Percentiles rank a stretch among this genome's conserved stretches.
phyloP scores from a whole-genome alignment of 192 early-diverging fungal species.

The Coemansia pectinata region DNA sequence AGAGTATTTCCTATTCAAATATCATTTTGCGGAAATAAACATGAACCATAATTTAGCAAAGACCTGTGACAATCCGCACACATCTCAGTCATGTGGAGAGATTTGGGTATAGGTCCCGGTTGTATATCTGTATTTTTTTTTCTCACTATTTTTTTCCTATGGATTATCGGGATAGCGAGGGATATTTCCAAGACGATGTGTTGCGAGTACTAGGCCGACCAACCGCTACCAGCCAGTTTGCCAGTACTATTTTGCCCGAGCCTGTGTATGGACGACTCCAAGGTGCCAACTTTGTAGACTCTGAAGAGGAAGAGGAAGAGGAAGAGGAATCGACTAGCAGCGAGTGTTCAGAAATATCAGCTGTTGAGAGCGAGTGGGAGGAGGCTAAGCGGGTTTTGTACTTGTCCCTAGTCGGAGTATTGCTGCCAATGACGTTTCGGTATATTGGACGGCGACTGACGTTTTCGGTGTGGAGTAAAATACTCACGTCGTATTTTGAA shows the following conservation, averaged over 20 bases:
- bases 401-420: slow-evolving; percentile 37
- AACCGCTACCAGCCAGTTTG: not conserved
- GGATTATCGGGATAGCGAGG: slow-evolving; percentile 48
- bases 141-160: not conserved
- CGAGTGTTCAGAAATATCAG: not conserved
- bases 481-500: slow-evolving; percentile 36
- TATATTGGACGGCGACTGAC: slow-evolving; percentile 42
- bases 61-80: not conserved
- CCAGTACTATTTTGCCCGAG: not conserved
- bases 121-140: not conserved
- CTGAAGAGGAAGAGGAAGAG: not conserved
- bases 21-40: not conserved
- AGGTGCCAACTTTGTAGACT: slow-evolving; percentile 22
- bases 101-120: not conserved
- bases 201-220: slow-evolving; percentile 44
- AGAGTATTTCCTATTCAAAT: not conserved
- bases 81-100: not conserved
- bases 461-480: slow-evolving; percentile 34
- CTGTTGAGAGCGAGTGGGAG: slow-evolving; percentile 37
- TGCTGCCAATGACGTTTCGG: slow-evolving; percentile 41
- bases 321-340: not conserved
- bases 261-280: slow-evolving; percentile 22
- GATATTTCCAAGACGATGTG: slow-evolving; percentile 51
- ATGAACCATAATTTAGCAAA: slow-evolving; percentile 5
- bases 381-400: slow-evolving; percentile 47